Base-by-base conservation (phyloP, 805 yeast genomes). In the Candida coleopterorum region DNA sequence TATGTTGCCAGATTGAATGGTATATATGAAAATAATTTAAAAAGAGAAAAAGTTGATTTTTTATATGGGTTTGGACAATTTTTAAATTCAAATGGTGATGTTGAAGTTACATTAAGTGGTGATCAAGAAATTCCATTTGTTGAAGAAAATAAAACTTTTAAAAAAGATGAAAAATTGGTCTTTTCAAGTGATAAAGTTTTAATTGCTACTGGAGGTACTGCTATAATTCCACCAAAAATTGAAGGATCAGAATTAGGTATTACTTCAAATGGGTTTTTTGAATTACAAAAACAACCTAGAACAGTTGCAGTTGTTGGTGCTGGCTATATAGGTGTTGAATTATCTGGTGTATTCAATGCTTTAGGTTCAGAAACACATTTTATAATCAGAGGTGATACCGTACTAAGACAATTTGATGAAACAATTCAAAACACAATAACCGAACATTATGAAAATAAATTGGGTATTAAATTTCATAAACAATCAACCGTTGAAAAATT, bases 231-330 rank as follows among this genome's bases (percentile, higher is more conserved):
- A 23, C 68, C 69, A 6, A 57, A 66, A 18, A 77, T 88, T 33
- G 81, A 81, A 38, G 97, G 97, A 34, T 77, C 80, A 34, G 93
- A 88, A 53, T 69, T 72, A 41, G 97, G 96, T 41, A 81, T 78
- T 42, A 79, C 83, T 36, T 86, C 96, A 15, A 95, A 93, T 58
- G 96, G 96, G 0, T 93, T 93, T 59, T 93, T 93, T 55, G 76
- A 75, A 45, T 69, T 93, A 47, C 81, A 75, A 42, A 54, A 64
- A 33, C 97, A 89, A 64, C 98, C 99, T 35, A 81, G 87, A 62
- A 74, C 80, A 33, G 97, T 90, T 20, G 97, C 94, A 2, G 73
- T 93, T 43, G 96, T 93, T 9, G 99, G 99, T 50, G 96, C 96
- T 25, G 99, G 99, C 29, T 93, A 93, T 66, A 93, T 93, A 57